Percentiles rank a stretch among this genome's conserved stretches.
These are phyloP conservation scores for Trametes cinnabarina DNA, from an alignment of 768 basidiomycete species.

Conservation along the genomic window DNA sequence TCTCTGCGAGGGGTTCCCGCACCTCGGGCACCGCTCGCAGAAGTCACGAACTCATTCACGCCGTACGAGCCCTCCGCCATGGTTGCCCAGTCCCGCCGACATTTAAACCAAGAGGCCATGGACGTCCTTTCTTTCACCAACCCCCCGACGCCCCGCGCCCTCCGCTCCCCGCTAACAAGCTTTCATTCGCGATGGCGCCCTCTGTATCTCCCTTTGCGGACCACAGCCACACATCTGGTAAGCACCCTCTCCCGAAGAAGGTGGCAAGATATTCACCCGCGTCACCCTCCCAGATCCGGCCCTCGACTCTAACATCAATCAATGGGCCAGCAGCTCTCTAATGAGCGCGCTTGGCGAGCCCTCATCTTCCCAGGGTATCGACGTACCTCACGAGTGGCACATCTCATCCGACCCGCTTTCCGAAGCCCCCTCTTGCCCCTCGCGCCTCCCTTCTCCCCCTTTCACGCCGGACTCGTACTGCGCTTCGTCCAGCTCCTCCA, in stretches of 20 bases:
- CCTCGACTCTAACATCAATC: background rate
- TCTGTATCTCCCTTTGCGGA: background rate
- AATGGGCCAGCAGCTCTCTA: background rate
- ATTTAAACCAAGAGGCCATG: constrained; percentile 7
- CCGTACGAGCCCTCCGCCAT: constrained; percentile 1
- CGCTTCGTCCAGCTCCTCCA: constrained; percentile 3
- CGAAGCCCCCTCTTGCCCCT: background rate
- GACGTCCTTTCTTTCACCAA: constrained; percentile 7
- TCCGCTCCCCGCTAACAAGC: background rate
- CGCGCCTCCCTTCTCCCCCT: background rate
- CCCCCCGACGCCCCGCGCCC: constrained; percentile 5
- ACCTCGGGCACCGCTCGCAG: background rate
- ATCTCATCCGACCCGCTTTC: background rate
- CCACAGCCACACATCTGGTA: background rate
- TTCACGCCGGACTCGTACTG: background rate
- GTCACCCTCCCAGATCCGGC: background rate
- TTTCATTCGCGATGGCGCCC: background rate
- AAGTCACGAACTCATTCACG: background rate
- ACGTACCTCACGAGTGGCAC: constrained; percentile 15
- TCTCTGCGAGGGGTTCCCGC: background rate
- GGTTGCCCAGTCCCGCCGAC: background rate
- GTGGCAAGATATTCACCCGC: background rate
- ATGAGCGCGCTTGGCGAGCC: background rate
- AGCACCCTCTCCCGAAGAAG: background rate
- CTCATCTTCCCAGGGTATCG: background rate